Evolutionary conservation across 2,329 filamentous ascomycete species (phyloP).

Genomic region (Aureobasidium lini): DNA sequence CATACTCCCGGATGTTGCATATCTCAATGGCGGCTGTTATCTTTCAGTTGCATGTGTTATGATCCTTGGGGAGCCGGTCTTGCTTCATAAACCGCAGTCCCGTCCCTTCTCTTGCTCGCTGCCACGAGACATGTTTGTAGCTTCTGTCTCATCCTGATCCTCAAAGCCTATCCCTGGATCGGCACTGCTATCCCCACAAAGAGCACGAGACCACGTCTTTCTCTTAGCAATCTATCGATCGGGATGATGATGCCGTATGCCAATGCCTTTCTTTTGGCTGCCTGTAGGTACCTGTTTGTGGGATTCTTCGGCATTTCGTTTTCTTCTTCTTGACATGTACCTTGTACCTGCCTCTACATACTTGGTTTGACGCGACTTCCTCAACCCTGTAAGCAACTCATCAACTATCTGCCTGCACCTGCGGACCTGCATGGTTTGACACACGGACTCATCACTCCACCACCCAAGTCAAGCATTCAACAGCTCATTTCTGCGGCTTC

Average conservation of each 20-base stretch:
- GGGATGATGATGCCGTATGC: slow-evolving; percentile 4
- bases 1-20: background rate
- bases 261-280: background rate
- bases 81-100: background rate
- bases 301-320: background rate
- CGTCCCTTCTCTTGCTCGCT: background rate
- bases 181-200: background rate
- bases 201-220: slow-evolving; percentile 6
- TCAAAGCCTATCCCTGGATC: background rate
- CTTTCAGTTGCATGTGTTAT: background rate
- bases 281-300: background rate
- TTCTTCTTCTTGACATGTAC: background rate
- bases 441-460: background rate
- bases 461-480: background rate
- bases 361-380: background rate
- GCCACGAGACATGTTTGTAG: background rate
- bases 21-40: background rate
- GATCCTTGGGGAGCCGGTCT: background rate
- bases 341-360: background rate
- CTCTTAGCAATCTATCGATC: background rate
- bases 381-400: background rate
- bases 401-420: background rate
- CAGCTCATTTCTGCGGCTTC: background rate
- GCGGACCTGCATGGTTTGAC: background rate
- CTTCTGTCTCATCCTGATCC: background rate